These are phyloP conservation scores for Rubia tinctorum DNA, from an alignment of 305 asterid species.

Conservation along the genomic window DNA sequence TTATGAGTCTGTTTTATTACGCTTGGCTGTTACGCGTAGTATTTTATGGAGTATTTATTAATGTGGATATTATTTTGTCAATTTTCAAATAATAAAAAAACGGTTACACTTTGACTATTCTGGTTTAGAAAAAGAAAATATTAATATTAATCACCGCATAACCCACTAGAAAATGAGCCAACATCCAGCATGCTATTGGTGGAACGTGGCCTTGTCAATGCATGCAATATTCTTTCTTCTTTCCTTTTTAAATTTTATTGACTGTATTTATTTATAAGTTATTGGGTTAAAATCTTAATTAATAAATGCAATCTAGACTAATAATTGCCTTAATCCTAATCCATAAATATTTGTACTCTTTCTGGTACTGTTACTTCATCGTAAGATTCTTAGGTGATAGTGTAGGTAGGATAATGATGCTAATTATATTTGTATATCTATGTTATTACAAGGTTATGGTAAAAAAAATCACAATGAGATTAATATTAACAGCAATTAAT, in stretches of 20 bases:
- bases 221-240: background rate
- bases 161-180: background rate
- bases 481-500: too few species aligned
- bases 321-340: too few species aligned
- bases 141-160: constrained; percentile 1
- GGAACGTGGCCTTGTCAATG: constrained; percentile 14
- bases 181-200: constrained; percentile 8
- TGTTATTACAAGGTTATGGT: too few species aligned
- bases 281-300: too few species aligned
- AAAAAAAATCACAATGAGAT: too few species aligned
- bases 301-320: too few species aligned
- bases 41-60: background rate
- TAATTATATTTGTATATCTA: too few species aligned
- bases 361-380: too few species aligned
- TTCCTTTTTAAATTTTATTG: background rate
- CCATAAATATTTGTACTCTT: too few species aligned
- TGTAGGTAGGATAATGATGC: too few species aligned
- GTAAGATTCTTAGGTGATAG: too few species aligned
- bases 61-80: background rate
- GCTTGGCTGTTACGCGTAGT: constrained; percentile 18
- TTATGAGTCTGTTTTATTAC: background rate
- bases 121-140: background rate
- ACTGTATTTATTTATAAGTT: too few species aligned
- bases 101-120: constrained; percentile 13
- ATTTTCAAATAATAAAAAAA: background rate